Evolutionary conservation across 768 basidiomycete genomes (phyloP), one percentile per base, ranked within the genome.

Genomic region (Termitomyces sp.): DNA sequence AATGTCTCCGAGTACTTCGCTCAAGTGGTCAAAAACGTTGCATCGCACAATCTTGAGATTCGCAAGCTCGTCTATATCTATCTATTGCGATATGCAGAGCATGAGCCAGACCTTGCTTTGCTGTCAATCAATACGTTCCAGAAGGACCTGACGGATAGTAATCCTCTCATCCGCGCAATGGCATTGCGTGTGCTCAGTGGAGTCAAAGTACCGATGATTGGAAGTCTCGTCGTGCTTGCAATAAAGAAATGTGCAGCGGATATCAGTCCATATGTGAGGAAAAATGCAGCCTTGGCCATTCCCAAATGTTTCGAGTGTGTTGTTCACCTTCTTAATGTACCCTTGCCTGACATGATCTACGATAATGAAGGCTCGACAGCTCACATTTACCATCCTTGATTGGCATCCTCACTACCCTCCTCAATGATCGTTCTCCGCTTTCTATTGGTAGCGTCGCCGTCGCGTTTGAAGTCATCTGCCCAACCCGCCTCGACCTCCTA

Each of bases 61-160:
- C 87, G 96, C 58, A 98, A 98, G 74, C 86, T 99, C 53, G 94
- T 98, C 39, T 98, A 98, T 72, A 96, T 98, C 62, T 99, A 96
- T 76, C 87, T 99, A 62, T 78, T 98, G 45, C 88, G 93, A 59
- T 95, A 97, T 72, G 94, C 97, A 50, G 87, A 91, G 42, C 84
- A 87, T 34, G 95, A 97, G 66, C 95, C 97, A 14, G 97, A 98
- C 71, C 86, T 98, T 48, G 91, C 96, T 1, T 75, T 99, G 49
- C 81, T 99, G 32, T 95, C 95, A 3, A 96, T 99, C 77, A 99
- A 99, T 74, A 96, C 96, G 1, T 98, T 98, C 69, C 97, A 99
- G 72, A 93, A 93, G 72, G 97, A 99, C 74, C 79, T 99, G 32
- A 86, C 88, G 4, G 97, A 98, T 67, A 78, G 87, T 33, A 97